Evolutionary conservation across 2,329 filamentous ascomycete species (phyloP), one percentile per base, ranked within the genome.

Genomic region (Ophiosphaerella narmari): DNA sequence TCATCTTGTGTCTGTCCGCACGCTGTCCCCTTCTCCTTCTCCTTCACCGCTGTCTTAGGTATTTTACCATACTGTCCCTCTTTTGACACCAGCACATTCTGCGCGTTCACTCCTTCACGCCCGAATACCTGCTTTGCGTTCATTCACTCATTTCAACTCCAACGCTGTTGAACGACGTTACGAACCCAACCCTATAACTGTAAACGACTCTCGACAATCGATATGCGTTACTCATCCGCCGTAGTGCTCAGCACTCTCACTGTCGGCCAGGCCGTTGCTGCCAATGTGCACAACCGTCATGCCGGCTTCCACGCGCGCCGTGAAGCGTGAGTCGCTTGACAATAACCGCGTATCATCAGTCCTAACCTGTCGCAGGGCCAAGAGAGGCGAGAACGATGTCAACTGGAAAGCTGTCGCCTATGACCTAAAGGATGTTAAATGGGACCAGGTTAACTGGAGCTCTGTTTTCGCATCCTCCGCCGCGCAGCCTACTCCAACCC

Each of bases 81-180:
- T 49, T 46, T 55, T 57, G 38, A 42, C 14, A 61, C 53, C 57
- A 62, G 59, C 58, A 65, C 48, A 31, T 54, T 61, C 67, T 65
- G 58, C 67, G 68, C 69, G 69, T 72, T 70, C 69, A 72, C 67
- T 72, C 69, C 49, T 71, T 72, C 59, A 72, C 68, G 69, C 67
- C 57, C 52, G 61, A 58, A 56, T 64, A 62, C 51, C 55, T 62
- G 50, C 51, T 57, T 49, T 14, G 54, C 59, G 43, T 57, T 34
- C 57, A 63, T 61, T 67, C 68, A 62, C 57, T 68, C 67, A 43
- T 69, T 68, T 54, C 52, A 37, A 39, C 34, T 40, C 40, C 52
- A 44, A 50, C 62, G 57, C 55, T 59, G 60, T 62, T 61, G 54
- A 66, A 65, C 64, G 59, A 63, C 60, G 49, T 63, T 55, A 63